Conservation (phyloP, 2,329 filamentous ascomycete species). For the Arthroderma sp. region DNA sequence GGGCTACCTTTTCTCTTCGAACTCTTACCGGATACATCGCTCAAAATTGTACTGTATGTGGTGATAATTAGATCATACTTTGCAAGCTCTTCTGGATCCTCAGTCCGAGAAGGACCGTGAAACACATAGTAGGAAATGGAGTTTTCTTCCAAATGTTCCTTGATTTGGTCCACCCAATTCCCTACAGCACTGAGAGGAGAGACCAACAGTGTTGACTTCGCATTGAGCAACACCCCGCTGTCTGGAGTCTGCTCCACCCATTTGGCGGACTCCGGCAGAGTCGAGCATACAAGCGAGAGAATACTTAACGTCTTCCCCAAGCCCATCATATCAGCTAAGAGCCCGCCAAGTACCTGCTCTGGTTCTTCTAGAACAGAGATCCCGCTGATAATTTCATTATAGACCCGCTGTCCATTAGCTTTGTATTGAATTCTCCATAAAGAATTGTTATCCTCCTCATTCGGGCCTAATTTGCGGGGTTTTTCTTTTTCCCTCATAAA, state of each 20-base stretch:
- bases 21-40: slow-evolving; percentile 56
- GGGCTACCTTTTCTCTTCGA: slow-evolving; percentile 49
- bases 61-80: slow-evolving; percentile 77
- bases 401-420: slow-evolving; percentile 47
- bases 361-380: slow-evolving; percentile 48
- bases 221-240: slow-evolving; percentile 40
- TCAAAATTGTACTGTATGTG: slow-evolving; percentile 78
- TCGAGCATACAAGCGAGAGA: slow-evolving; percentile 59
- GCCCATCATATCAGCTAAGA: slow-evolving; percentile 78
- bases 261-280: slow-evolving; percentile 45
- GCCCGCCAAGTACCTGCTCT: slow-evolving; percentile 55
- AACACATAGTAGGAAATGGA: slow-evolving; percentile 67
- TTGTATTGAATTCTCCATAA: slow-evolving; percentile 59
- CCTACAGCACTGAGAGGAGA: slow-evolving; percentile 81
- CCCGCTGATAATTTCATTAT: slow-evolving; percentile 76
- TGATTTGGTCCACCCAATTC: slow-evolving; percentile 91
- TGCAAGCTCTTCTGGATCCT: slow-evolving; percentile 53
- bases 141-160: slow-evolving; percentile 57
- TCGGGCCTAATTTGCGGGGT: slow-evolving; percentile 43
- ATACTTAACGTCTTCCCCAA: slow-evolving; percentile 80
- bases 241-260: slow-evolving; percentile 48
- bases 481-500: slow-evolving; percentile 76
- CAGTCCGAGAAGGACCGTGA: slow-evolving; percentile 65
- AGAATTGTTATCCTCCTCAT: slow-evolving; percentile 52
- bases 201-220: slow-evolving; percentile 69